Base-by-base conservation (phyloP, 768 basidiomycete genomes). In the Kwoniella newhampshirensis region DNA sequence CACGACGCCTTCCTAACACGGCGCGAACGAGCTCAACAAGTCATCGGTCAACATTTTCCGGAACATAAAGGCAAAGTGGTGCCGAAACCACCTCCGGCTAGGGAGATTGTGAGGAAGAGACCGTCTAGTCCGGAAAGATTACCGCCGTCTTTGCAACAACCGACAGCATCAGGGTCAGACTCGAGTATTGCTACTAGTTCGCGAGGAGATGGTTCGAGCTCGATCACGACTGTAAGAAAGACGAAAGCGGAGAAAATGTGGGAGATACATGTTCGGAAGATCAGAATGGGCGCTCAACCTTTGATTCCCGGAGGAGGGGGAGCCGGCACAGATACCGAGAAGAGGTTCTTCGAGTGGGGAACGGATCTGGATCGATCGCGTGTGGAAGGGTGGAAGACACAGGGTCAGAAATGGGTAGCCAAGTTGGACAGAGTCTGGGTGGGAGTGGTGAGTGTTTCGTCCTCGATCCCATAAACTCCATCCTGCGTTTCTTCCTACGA, bases 241-340 rank as follows among this genome's bases (percentile, higher is more conserved):
- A 69, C 35, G 9, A 68, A 67, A 58, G 62, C 56, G 9, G 67
- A 65, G 21, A 72, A 66, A 45, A 15, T 69, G 18, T 66, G 58
- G 49, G 67, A 72, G 17, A 54, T 72, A 7, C 63, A 72, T n/a
- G 11, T 69, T 7, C 32, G 63, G 46, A 72, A 72, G 41, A 46
- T 69, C 25, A 44, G 58, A 15, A 50, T 53, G 6, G 20, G 57
- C 1, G 60, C 70, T 15, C 55, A 28, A 32, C 61, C 64, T 18
- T 49, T 69, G 15, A 39, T 57, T 11, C 23, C 28, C 25, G 39
- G 28, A 3, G 23, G 11, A 3, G 28, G 27, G 25, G 32, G 30
- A 42, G 27, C n/a, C 11, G 60, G 48, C 17, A 57, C n/a, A 30
- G 15, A 20, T 8, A 21, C 26, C 17, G 51, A 63, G 21, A 49